Evolutionary conservation across 257 asterid species (phyloP).

Genomic region (Capsicum rhomboideum): DNA sequence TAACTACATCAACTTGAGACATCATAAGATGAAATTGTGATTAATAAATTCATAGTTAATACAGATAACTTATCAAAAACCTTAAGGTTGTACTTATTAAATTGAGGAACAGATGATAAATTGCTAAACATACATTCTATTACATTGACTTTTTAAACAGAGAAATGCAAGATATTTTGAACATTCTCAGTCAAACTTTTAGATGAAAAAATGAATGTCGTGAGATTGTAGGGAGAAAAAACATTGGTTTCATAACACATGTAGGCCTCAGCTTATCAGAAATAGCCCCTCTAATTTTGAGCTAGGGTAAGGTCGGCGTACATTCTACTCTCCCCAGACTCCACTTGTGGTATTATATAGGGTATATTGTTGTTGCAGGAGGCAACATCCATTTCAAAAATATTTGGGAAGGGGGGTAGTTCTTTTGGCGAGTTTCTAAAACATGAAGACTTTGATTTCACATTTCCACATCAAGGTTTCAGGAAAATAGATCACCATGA

Average conservation of each 20-base stretch:
- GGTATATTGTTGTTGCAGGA: no score
- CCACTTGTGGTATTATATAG: no score
- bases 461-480: neutral
- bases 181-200: neutral
- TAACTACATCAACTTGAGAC: neutral
- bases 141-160: neutral
- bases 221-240: neutral
- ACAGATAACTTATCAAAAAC: neutral
- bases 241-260: no score
- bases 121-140: neutral
- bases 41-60: neutral
- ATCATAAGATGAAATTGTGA: neutral
- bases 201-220: neutral
- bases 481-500: neutral
- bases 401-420: no score
- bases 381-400: no score
- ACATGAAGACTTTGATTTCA: neutral
- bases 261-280: no score
- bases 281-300: no score
- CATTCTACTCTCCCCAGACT: no score
- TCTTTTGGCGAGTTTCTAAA: no score
- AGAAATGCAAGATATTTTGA: neutral
- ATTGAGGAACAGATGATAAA: neutral
- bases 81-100: neutral
- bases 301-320: no score